Base-by-base conservation (phyloP, 192 early-diverging fungal genomes). In the Globomyces pollinis-pini region DNA sequence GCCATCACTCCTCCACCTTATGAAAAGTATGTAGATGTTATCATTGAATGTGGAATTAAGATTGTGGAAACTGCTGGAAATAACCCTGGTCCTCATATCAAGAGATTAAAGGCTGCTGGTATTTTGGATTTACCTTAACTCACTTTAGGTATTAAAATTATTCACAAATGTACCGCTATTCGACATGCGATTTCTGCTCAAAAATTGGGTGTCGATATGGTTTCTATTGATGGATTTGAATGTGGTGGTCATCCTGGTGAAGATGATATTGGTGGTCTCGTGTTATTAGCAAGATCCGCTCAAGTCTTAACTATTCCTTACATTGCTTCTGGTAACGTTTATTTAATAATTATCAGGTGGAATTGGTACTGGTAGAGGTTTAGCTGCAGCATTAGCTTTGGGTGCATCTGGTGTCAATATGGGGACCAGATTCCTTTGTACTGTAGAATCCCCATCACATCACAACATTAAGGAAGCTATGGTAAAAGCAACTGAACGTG, bases 361-460 rank as follows among this genome's bases (percentile, higher is more conserved):
- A 54, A 79, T 90, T 62, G 88, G 84, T 42, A 84, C 88, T 62
- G 88, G 86, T 15, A 67, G 84, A 26, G 88, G 88, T 60, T 75
- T 90, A 16, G 86, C 83, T 50, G 85, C 79, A 7, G 77, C 78
- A 0, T 62, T 80, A 29, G 70, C 71, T 1, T 62, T 80, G 8
- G 78, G 78, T 7, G 68, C 65, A 13, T 65, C 78, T 63, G 86
- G 86, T 42, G 68, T 88, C 59, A 88, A 88, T 69, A 87, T 86
- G 84, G 88, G 88, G 38, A 90, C 88, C 12, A 84, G 88, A n/a
- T 90, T 90, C 78, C 81, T 90, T 84, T 85, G 83, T 70, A 88
- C 87, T 0, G 67, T 74, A 32, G 88, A 90, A 59, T 50, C 81
- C 2, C 85, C 85, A 31, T 81, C 88, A 44, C 86, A 88, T 68